Percentiles rank a stretch among this genome's conserved stretches.
Conservation (phyloP, 192 early-diverging fungal genomes). For the Umbelopsis ramanniana region DNA sequence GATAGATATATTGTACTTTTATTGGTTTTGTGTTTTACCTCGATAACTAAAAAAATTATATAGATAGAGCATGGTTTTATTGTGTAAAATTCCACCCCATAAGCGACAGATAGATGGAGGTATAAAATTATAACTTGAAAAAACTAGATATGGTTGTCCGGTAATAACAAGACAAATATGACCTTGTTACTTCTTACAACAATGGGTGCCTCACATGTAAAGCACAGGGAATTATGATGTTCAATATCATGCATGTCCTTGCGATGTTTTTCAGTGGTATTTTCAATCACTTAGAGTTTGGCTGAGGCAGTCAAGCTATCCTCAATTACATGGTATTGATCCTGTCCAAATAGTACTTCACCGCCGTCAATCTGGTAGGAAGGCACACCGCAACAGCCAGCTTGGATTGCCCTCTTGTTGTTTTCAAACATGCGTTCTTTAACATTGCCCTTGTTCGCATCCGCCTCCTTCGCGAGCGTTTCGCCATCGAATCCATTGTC, state of each 20-base stretch:
- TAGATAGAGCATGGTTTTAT: not conserved
- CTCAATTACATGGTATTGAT: conserved; percentile 18
- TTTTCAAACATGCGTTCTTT: conserved; percentile 26
- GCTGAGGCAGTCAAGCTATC: not conserved
- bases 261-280: no score
- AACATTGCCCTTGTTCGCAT: conserved; percentile 23
- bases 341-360: conserved; percentile 29
- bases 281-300: not conserved
- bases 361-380: conserved; percentile 31
- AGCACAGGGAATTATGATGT: no score
- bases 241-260: not conserved
- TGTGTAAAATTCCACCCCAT: no score
- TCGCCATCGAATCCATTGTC: conserved; percentile 29
- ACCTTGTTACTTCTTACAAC: no score
- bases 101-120: no score
- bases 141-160: no score
- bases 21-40: not conserved
- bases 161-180: no score
- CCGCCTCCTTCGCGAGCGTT: not conserved
- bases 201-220: no score
- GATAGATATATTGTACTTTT: not conserved
- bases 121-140: no score
- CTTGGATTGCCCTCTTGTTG: conserved; percentile 19
- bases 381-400: conserved; percentile 27
- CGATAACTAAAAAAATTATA: not conserved